Evolutionary conservation across 306 rosid species (phyloP).

Genomic region (Calophaca sinica): DNA sequence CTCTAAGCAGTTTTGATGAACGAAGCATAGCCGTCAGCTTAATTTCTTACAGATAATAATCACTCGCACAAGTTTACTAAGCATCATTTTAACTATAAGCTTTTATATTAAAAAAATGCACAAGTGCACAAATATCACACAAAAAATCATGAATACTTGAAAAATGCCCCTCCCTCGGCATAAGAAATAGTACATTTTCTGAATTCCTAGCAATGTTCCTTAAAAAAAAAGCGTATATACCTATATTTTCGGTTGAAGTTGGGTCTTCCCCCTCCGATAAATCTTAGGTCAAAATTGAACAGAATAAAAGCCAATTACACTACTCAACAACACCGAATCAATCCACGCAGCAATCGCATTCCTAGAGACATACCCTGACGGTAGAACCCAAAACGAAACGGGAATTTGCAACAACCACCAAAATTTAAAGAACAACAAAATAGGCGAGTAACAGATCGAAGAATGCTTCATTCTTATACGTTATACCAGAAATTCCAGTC

Average conservation of each 20-base stretch:
- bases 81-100: slow-evolving; percentile 11
- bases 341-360: too few relatives aligned
- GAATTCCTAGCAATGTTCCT: slow-evolving; percentile 3
- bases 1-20: not conserved
- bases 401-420: not conserved
- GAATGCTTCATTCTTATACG: not conserved
- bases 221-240: not conserved
- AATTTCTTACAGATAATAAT: slow-evolving; percentile 8
- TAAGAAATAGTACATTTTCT: not conserved
- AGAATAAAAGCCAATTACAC: not conserved
- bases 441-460: not conserved
- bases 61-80: not conserved
- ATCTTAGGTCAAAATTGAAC: slow-evolving; percentile 2
- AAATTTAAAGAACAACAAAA: not conserved
- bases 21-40: not conserved
- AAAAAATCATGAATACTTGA: not conserved
- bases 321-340: not conserved
- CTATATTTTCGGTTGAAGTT: not conserved
- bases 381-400: slow-evolving; percentile 17
- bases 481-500: not conserved
- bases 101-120: not conserved
- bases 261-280: not conserved
- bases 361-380: not conserved
- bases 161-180: slow-evolving; percentile 10
- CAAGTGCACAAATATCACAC: not conserved